phyloP scores from a whole-genome alignment of 305 asterid genomes.

The Fraxinus albicans region DNA sequence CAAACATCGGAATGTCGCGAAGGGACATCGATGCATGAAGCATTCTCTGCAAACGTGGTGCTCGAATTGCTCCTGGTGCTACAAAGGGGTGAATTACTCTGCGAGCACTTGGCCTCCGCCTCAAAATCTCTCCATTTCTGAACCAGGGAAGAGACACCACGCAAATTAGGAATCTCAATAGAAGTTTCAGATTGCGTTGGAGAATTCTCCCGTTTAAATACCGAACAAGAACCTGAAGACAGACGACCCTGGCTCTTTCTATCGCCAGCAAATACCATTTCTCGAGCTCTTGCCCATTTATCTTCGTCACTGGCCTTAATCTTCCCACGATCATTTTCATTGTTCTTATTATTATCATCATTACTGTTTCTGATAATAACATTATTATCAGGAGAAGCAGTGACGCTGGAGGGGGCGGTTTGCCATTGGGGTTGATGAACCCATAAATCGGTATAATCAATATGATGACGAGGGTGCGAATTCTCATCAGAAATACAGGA shows the following conservation, averaged over 20 bases:
- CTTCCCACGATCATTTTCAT: neutral
- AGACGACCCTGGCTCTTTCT: neutral
- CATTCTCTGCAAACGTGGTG: slow-evolving; percentile 1
- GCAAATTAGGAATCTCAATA: slow-evolving; percentile 32
- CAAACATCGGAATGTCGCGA: slow-evolving; percentile 15
- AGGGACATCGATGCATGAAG: slow-evolving; percentile 10
- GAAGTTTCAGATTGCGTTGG: slow-evolving; percentile 16
- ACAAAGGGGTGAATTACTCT: neutral
- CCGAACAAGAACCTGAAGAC: neutral
- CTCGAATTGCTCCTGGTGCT: slow-evolving; percentile 25
- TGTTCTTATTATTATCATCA: neutral
- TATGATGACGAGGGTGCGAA: slow-evolving; percentile 19
- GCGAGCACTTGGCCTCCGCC: slow-evolving; percentile 37
- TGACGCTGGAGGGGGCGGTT: slow-evolving; percentile 8
- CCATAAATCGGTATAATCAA: slow-evolving; percentile 55
- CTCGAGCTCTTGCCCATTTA: slow-evolving; percentile 56
- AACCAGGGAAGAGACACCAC: slow-evolving; percentile 80
- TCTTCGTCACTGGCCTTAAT: slow-evolving; percentile 9
- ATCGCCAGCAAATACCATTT: slow-evolving; percentile 36
- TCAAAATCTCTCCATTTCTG: slow-evolving; percentile 74
- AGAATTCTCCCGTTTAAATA: neutral
- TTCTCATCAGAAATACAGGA: slow-evolving; percentile 31
- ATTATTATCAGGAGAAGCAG: neutral
- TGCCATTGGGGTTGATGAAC: slow-evolving; percentile 56
- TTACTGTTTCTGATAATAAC: neutral